These are phyloP conservation scores for Hemileccinum rubropunctum DNA, from an alignment of 768 basidiomycete genomes.

Conservation along the genomic window DNA sequence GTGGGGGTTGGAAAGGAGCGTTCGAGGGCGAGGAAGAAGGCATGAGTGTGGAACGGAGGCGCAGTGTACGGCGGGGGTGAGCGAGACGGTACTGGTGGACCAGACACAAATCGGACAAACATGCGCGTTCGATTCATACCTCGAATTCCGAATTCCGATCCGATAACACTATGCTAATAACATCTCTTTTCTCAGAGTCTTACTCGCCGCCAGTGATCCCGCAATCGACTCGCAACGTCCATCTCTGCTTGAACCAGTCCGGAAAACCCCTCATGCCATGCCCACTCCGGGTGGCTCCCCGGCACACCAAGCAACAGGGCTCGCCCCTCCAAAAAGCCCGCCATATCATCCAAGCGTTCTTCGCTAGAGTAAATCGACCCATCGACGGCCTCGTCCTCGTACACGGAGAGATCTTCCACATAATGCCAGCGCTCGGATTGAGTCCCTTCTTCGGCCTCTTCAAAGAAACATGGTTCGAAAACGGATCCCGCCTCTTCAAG, in stretches of 20 bases:
- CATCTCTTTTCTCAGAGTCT: conserved; percentile 43
- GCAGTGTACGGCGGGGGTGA: conserved; percentile 44
- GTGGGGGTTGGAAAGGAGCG: conserved; percentile 71
- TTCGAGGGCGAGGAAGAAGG: conserved; percentile 69
- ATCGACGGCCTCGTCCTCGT: not conserved
- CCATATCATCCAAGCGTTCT: not conserved
- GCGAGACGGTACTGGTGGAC: conserved; percentile 17
- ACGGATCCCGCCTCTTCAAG: not conserved
- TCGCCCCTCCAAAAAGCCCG: conserved; percentile 51
- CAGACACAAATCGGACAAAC: conserved; percentile 10
- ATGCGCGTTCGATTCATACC: conserved; percentile 9
- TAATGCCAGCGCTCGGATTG: not conserved
- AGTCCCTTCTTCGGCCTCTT: not conserved
- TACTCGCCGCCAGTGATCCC: conserved; percentile 66
- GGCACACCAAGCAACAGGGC: conserved; percentile 45
- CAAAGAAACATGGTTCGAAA: not conserved
- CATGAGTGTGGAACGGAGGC: conserved; percentile 83
- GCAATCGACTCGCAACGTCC: conserved; percentile 57
- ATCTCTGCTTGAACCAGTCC: conserved; percentile 49
- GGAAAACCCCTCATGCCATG: conserved; percentile 9
- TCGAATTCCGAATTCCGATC: conserved; percentile 15
- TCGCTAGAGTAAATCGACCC: conserved; percentile 1
- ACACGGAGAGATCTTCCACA: not conserved
- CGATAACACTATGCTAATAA: conserved; percentile 1
- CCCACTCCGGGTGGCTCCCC: conserved; percentile 4